phyloP scores from a whole-genome alignment of 2,329 filamentous ascomycete genomes.

The Microcera coccophila region DNA sequence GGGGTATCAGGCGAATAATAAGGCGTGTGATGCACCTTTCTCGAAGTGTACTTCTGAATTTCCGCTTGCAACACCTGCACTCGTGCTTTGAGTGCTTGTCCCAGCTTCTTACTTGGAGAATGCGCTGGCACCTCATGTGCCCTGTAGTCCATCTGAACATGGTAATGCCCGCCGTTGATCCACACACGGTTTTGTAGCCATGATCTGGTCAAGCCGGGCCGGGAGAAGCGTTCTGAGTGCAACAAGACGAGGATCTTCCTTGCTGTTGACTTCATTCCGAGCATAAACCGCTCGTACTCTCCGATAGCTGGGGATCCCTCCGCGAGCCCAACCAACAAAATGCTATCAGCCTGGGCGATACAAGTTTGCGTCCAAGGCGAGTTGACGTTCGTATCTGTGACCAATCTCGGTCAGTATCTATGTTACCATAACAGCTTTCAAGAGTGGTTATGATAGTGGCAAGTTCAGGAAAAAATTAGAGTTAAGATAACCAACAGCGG shows the following conservation, averaged over 20 bases:
- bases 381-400: constrained; percentile 87
- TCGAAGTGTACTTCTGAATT: constrained; percentile 95
- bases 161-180: constrained; percentile 97
- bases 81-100: constrained; percentile 81
- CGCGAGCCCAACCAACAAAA: constrained; percentile 84
- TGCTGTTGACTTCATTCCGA: constrained; percentile 96
- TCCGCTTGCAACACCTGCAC: constrained; percentile 95
- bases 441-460: constrained; percentile 1
- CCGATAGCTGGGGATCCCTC: constrained; percentile 87
- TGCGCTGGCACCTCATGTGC: constrained; percentile 72
- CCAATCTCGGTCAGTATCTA: too few relatives aligned
- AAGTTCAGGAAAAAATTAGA: constrained; percentile 66
- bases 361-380: constrained; percentile 98
- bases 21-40: constrained; percentile 81
- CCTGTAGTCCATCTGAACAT: constrained; percentile 91
- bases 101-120: constrained; percentile 70
- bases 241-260: constrained; percentile 87
- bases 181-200: constrained; percentile 93
- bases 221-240: constrained; percentile 83
- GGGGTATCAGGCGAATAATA: constrained; percentile 88
- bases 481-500: constrained; percentile 55
- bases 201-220: constrained; percentile 75
- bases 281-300: constrained; percentile 92
- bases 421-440: too few relatives aligned
- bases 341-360: constrained; percentile 94